Evolutionary conservation across 495 filamentous ascomycete species (phyloP), one percentile per base, ranked within the genome.

Genomic region (Parathielavia hyrcaniae): DNA sequence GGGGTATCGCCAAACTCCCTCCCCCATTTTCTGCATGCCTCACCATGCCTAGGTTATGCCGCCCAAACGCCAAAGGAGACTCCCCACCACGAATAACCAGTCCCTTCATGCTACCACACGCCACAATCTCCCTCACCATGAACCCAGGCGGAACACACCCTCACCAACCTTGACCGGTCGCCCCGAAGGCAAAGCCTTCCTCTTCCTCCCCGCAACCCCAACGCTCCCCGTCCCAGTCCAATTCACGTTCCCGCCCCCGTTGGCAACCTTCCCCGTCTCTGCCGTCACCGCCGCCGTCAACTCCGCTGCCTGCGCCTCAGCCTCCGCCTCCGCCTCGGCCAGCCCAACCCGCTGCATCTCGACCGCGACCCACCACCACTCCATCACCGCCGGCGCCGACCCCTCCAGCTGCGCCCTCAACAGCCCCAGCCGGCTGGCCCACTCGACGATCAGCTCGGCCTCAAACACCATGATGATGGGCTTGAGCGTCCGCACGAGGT

Each of bases 311-410:
- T 5, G 39, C 39, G 14, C 10, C 39, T 16, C 13, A 32, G 12
- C 46, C 16, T 14, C 26, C 34, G 32, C 47, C 47, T 17, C 26
- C 55, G 1, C 16, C 22, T 30, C 38, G 34, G 48, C 26, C 45
- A 66, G 40, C 51, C 54, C 54, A 30, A 69, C 61, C 55, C 56
- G 60, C 45, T 66, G 68, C 34, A 56, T 57, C 39, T 68, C 74
- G 0, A 71, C 68, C 6, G 67, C 71, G 36, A 77, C 70, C 85
- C 86, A 91, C 87, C 87, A 91, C 82, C 85, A 89, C 67, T 87
- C 84, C 44, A 67, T 69, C 13, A 79, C 75, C 7, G 64, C 75
- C 70, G 81, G 83, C 19, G 76, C 75, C 5, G 73, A 66, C 7
- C 71, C 64, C 12, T 56, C 67, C 19, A 67, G 59, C 48, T 67